Evolutionary conservation across 73 alveolate genomes (phyloP).

Genomic region (Paramecium sexaurelia): DNA sequence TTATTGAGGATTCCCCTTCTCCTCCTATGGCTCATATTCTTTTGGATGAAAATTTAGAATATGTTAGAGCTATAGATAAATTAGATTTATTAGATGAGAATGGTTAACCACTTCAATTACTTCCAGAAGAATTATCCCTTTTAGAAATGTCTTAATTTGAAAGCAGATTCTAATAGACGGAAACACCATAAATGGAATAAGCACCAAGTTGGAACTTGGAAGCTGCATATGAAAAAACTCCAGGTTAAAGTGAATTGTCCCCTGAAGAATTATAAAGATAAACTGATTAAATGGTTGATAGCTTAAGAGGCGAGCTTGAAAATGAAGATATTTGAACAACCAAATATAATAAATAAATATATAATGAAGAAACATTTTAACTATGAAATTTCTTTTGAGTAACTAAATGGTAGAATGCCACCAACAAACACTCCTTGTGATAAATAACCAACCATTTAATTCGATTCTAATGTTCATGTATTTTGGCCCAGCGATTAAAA

Average conservation of each 20-base stretch:
- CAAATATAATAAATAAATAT: not conserved
- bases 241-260: slow-evolving; percentile 14
- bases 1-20: slow-evolving; percentile 33
- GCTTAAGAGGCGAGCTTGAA: not conserved
- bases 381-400: slow-evolving; percentile 31
- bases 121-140: slow-evolving; percentile 28
- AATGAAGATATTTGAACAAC: slow-evolving; percentile 10
- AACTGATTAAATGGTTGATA: slow-evolving; percentile 12
- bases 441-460: not conserved
- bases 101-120: slow-evolving; percentile 14
- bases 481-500: not conserved
- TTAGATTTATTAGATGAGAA: slow-evolving; percentile 12
- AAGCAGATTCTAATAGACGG: not conserved
- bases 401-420: slow-evolving; percentile 18
- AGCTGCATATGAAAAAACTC: slow-evolving; percentile 15
- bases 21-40: slow-evolving; percentile 4
- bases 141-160: slow-evolving; percentile 18
- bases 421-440: slow-evolving; percentile 5
- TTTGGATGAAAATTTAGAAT: not conserved
- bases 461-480: not conserved
- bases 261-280: slow-evolving; percentile 4
- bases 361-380: slow-evolving; percentile 4
- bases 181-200: not conserved
- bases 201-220: slow-evolving; percentile 9
- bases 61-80: slow-evolving; percentile 13